Conservation (phyloP, 768 basidiomycete species). For the Amanita pallidorosea region DNA sequence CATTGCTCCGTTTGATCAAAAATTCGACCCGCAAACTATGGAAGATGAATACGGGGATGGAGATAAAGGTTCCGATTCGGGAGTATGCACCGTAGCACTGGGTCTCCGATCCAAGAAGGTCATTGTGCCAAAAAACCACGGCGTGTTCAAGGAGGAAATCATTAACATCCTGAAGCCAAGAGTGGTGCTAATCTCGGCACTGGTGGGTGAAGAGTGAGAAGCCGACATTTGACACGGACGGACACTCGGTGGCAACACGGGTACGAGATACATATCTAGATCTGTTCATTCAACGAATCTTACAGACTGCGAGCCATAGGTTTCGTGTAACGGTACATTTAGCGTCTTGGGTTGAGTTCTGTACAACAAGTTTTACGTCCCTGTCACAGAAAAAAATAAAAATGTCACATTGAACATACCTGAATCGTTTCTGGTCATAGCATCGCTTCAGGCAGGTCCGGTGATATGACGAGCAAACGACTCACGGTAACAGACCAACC, state of each 20-base stretch:
- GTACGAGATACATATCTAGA: neutral
- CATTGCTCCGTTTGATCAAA: constrained; percentile 28
- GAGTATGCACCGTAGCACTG: constrained; percentile 50
- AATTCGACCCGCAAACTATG: constrained; percentile 32
- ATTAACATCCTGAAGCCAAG: constrained; percentile 39
- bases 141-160: constrained; percentile 27
- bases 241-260: neutral
- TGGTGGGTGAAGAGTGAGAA: neutral
- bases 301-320: constrained; percentile 3
- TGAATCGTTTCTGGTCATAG: neutral
- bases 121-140: constrained; percentile 24
- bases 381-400: too few species aligned
- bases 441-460: neutral
- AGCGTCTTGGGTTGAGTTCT: constrained; percentile 2
- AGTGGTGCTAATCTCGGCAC: constrained; percentile 26
- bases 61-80: constrained; percentile 13
- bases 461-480: neutral
- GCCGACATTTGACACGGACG: neutral
- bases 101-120: constrained; percentile 28
- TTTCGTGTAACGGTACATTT: constrained; percentile 4
- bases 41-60: constrained; percentile 24
- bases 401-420: neutral
- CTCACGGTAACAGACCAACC: constrained; percentile 10
- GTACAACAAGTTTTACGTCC: neutral
- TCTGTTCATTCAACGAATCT: neutral